These are phyloP conservation scores for Pythium phragmiticola DNA, from an alignment of 352 stramenopile species.

Conservation along the genomic window DNA sequence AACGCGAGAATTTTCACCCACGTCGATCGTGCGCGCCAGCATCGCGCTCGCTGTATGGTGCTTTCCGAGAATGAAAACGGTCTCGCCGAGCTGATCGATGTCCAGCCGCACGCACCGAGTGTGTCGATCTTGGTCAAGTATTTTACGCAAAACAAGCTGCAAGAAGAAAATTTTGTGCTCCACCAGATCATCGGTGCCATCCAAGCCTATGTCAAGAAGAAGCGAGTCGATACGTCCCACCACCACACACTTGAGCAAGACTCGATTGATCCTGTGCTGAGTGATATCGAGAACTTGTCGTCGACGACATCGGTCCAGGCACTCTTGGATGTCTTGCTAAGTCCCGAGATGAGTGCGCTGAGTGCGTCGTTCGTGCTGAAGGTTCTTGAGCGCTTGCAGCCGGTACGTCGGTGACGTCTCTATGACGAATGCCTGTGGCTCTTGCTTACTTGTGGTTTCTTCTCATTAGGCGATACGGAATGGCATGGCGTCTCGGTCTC, in stretches of 20 bases:
- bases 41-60: slow-evolving; percentile 53
- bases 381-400: slow-evolving; percentile 58
- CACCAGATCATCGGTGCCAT: slow-evolving; percentile 76
- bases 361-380: slow-evolving; percentile 60
- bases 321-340: slow-evolving; percentile 71
- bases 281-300: slow-evolving; percentile 61
- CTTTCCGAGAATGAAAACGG: slow-evolving; percentile 33
- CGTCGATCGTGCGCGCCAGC: slow-evolving; percentile 31
- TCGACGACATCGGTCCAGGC: slow-evolving; percentile 66
- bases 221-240: slow-evolving; percentile 29
- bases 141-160: slow-evolving; percentile 82
- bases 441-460: not conserved
- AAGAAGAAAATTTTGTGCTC: slow-evolving; percentile 85
- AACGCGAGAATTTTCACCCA: slow-evolving; percentile 67
- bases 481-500: slow-evolving; percentile 54
- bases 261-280: slow-evolving; percentile 47
- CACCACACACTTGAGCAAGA: slow-evolving; percentile 49
- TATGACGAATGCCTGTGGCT: not conserved
- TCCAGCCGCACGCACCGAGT: slow-evolving; percentile 56
- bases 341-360: slow-evolving; percentile 55
- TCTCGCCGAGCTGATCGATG: slow-evolving; percentile 54
- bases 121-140: slow-evolving; percentile 76
- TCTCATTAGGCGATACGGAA: slow-evolving; percentile 43
- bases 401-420: slow-evolving; percentile 17
- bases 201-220: slow-evolving; percentile 74